These are phyloP conservation scores for Styphnolobium japonicum DNA, from an alignment of 306 rosid species.

Conservation along the genomic window DNA sequence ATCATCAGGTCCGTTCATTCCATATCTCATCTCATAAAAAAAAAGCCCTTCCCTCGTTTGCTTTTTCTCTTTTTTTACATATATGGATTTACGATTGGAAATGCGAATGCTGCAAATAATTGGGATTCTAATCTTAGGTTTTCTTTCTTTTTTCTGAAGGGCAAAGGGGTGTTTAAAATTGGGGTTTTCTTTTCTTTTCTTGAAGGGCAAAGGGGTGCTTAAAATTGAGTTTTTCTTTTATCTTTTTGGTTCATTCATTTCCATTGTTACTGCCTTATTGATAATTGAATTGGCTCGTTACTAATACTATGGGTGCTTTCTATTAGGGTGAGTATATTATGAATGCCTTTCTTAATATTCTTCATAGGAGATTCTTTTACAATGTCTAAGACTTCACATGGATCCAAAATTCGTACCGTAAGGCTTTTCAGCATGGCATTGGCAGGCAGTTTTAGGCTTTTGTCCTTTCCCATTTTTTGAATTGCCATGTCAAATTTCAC, in stretches of 20 bases:
- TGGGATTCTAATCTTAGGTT: too few relatives aligned
- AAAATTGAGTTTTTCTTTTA: not conserved
- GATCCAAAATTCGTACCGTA: not conserved
- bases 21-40: conserved; percentile 5
- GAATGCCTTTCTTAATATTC: not conserved
- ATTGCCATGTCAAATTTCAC: not conserved
- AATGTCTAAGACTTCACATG: not conserved
- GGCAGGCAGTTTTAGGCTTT: not conserved
- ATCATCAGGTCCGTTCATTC: not conserved
- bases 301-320: not conserved
- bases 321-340: not conserved
- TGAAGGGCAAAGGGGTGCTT: not conserved
- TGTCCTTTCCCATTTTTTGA: not conserved
- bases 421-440: too few relatives aligned
- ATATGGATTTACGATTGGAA: too few relatives aligned
- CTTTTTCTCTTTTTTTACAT: too few relatives aligned
- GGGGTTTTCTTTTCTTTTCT: too few relatives aligned
- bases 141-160: too few relatives aligned
- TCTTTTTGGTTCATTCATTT: too few relatives aligned
- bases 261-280: too few relatives aligned
- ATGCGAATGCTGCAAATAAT: too few relatives aligned
- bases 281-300: not conserved
- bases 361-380: not conserved
- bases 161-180: too few relatives aligned
- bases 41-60: too few relatives aligned